These are phyloP conservation scores for Sistotremastrum niveocremeum DNA, from an alignment of 768 basidiomycete genomes.

Conservation along the genomic window DNA sequence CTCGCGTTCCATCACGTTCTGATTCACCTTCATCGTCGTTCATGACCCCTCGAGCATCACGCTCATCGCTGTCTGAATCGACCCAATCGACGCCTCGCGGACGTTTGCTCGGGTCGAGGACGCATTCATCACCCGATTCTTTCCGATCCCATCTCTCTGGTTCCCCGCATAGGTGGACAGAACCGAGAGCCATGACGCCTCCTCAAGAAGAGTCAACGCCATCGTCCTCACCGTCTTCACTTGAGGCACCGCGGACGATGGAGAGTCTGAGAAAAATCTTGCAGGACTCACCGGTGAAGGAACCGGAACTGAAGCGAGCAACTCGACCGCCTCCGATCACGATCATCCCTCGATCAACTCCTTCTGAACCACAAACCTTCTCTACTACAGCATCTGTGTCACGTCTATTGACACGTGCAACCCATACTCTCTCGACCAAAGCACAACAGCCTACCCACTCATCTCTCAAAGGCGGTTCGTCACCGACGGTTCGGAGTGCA, in stretches of 20 bases:
- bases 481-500: slow-evolving; percentile 19
- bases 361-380: slow-evolving; percentile 30
- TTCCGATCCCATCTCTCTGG: background rate
- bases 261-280: slow-evolving; percentile 59
- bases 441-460: slow-evolving; percentile 43
- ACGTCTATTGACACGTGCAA: slow-evolving; percentile 53
- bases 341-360: slow-evolving; percentile 7
- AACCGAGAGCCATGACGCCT: slow-evolving; percentile 36
- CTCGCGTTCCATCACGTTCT: slow-evolving; percentile 18
- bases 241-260: slow-evolving; percentile 45
- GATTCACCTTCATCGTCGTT: slow-evolving; percentile 7
- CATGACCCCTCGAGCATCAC: too few species aligned
- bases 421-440: slow-evolving; percentile 47
- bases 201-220: slow-evolving; percentile 42
- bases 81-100: slow-evolving; percentile 1
- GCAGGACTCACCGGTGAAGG: slow-evolving; percentile 22
- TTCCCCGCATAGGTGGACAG: too few species aligned
- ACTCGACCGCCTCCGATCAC: slow-evolving; percentile 10
- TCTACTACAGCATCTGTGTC: slow-evolving; percentile 69
- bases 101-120: background rate
- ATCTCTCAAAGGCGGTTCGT: slow-evolving; percentile 27
- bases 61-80: too few species aligned
- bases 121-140: background rate
- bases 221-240: slow-evolving; percentile 40
- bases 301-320: slow-evolving; percentile 18